Percentiles rank a stretch among this genome's conserved stretches.
These are phyloP conservation scores for Martensiomyces pterosporus DNA, from an alignment of 192 early-diverging fungal species.

Conservation along the genomic window DNA sequence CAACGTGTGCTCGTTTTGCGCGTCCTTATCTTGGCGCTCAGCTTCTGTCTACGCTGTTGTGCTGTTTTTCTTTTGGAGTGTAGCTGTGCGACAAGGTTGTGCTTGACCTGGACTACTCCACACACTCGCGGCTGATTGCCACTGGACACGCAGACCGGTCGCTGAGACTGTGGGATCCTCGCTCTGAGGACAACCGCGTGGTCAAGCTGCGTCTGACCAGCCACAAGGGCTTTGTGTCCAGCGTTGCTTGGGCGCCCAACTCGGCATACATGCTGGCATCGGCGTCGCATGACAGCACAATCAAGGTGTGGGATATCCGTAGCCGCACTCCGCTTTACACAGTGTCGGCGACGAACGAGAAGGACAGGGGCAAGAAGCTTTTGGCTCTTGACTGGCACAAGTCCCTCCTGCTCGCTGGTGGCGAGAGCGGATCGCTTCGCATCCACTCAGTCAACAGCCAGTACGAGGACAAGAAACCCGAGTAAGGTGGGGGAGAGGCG, in stretches of 20 bases:
- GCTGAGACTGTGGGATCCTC: conserved; percentile 88
- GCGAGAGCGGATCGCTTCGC: conserved; percentile 46
- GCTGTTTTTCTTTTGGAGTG: too few species aligned
- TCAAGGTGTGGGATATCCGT: conserved; percentile 95
- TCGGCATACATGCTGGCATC: conserved; percentile 71
- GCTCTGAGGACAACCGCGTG: conserved; percentile 65
- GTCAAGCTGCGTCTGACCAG: conserved; percentile 73
- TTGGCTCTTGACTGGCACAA: conserved; percentile 48
- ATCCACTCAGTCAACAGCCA: conserved; percentile 45
- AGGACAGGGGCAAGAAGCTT: conserved; percentile 48
- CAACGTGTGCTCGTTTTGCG: too few species aligned
- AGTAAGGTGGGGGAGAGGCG: too few species aligned
- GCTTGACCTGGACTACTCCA: conserved; percentile 68
- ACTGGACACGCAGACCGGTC: conserved; percentile 83
- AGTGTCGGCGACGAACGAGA: conserved; percentile 39
- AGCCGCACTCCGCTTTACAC: conserved; percentile 81
- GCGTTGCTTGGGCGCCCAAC: conserved; percentile 78
- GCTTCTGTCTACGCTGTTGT: too few species aligned
- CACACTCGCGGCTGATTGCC: conserved; percentile 65
- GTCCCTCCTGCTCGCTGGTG: conserved; percentile 43
- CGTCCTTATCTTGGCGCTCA: too few species aligned
- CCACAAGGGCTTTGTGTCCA: conserved; percentile 82
- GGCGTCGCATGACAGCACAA: conserved; percentile 80
- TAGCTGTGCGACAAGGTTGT: conserved; percentile 91
- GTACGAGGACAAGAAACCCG: conserved; percentile 12